Evolutionary conservation across 2,329 filamentous ascomycete genomes (phyloP).

Genomic region (Stagonosporopsis tanaceti): DNA sequence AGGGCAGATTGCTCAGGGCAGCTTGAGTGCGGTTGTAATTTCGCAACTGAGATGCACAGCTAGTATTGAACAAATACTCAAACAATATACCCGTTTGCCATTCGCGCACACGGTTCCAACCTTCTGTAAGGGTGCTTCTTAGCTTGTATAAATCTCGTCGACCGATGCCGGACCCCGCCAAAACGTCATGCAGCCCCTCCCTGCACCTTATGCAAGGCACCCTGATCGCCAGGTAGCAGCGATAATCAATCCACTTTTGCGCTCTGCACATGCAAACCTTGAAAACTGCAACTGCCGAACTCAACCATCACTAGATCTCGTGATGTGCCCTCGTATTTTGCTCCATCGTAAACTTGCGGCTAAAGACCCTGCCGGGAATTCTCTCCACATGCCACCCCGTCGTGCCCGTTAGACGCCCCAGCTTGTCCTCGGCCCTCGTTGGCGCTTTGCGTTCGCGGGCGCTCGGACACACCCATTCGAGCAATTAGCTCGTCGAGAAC

Average conservation of each 20-base stretch:
- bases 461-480: constrained; percentile 3
- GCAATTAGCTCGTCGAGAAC: constrained; percentile 20
- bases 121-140: neutral
- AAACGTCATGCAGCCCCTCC: constrained; percentile 27
- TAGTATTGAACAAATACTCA: neutral
- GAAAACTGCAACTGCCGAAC: constrained; percentile 12
- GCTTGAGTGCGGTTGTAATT: constrained; percentile 4
- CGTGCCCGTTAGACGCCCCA: neutral
- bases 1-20: constrained; percentile 40
- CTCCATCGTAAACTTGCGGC: neutral
- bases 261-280: neutral
- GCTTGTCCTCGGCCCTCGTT: constrained; percentile 4
- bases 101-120: neutral
- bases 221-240: constrained; percentile 11
- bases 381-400: constrained; percentile 11
- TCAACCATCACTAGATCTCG: neutral
- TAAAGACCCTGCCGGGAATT: constrained; percentile 1
- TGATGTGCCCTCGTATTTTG: neutral
- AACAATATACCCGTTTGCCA: constrained; percentile 1
- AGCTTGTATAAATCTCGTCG: neutral
- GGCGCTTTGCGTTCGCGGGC: neutral
- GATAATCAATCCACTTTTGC: constrained; percentile 3
- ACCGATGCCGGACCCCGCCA: constrained; percentile 24
- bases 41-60: neutral
- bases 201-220: constrained; percentile 9